phyloP scores from a whole-genome alignment of 495 filamentous ascomycete genomes.

The Xylaria intraflava region DNA sequence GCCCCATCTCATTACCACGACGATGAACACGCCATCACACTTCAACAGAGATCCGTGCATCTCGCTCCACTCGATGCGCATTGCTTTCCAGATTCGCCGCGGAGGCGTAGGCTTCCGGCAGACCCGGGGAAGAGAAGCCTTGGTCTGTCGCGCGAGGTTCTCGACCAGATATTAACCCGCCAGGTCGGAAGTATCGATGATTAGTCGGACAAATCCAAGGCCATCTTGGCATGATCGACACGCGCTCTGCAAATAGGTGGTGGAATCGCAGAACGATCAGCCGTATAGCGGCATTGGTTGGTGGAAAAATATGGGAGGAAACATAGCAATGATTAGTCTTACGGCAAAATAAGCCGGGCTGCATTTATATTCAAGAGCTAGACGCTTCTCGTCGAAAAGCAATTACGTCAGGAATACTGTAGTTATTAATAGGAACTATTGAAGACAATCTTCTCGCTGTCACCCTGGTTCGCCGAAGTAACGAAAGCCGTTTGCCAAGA shows the following conservation, averaged over 20 bases:
- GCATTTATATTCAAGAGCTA: too few relatives aligned
- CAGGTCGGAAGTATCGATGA: not conserved
- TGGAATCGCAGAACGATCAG: not conserved
- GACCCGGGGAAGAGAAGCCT: not conserved
- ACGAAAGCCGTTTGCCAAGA: too few relatives aligned
- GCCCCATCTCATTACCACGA: not conserved
- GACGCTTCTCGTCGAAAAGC: too few relatives aligned
- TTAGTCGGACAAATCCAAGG: slow-evolving; percentile 6
- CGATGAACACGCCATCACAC: not conserved
- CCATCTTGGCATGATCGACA: slow-evolving; percentile 5
- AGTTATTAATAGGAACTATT: too few relatives aligned
- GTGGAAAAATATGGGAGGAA: slow-evolving; percentile 14
- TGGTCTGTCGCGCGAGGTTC: not conserved
- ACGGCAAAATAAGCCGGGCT: too few relatives aligned
- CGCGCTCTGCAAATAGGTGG: not conserved
- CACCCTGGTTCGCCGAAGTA: too few relatives aligned
- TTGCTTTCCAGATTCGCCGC: slow-evolving; percentile 7
- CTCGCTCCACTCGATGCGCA: not conserved
- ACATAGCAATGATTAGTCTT: not conserved
- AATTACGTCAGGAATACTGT: too few relatives aligned
- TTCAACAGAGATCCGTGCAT: not conserved
- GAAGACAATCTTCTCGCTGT: too few relatives aligned
- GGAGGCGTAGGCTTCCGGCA: slow-evolving; percentile 1
- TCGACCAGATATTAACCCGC: not conserved
- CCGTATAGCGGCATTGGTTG: slow-evolving; percentile 2